These are phyloP conservation scores for Saposhnikovia divaricata DNA, from an alignment of 129 eudicot genomes.

Conservation along the genomic window DNA sequence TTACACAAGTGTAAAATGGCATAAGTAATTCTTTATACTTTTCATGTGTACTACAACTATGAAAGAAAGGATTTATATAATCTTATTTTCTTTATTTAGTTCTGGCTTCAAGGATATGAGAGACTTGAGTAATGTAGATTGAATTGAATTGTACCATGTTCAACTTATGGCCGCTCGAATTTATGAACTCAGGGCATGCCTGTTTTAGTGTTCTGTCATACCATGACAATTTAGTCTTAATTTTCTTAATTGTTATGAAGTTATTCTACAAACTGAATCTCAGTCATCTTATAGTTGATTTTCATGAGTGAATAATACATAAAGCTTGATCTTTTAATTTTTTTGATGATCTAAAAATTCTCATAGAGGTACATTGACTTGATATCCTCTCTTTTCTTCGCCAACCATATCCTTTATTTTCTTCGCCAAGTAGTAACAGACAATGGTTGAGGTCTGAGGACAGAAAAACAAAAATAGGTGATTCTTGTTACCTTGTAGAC, in stretches of 20 bases:
- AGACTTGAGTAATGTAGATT: neutral
- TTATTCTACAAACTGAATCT: neutral
- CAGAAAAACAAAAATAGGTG: neutral
- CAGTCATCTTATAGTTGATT: no score
- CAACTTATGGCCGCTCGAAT: neutral
- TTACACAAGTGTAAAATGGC: no score
- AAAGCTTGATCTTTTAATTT: no score
- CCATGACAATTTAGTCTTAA: neutral
- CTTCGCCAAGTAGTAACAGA: neutral
- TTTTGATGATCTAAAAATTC: no score
- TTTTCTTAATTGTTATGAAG: no score
- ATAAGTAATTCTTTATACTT: constrained; percentile 9
- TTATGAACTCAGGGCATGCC: neutral
- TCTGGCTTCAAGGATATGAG: neutral
- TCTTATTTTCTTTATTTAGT: neutral
- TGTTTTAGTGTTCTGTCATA: neutral
- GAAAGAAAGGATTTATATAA: neutral
- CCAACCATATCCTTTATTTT: no score
- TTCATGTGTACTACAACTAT: neutral
- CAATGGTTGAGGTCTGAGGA: neutral
- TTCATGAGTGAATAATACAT: neutral
- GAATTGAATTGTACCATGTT: neutral
- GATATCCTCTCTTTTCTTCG: no score
- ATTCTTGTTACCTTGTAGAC: no score
- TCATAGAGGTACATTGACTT: no score